These are phyloP conservation scores for Elaeagnus macrophylla DNA, from an alignment of 306 rosid genomes.

Conservation along the genomic window DNA sequence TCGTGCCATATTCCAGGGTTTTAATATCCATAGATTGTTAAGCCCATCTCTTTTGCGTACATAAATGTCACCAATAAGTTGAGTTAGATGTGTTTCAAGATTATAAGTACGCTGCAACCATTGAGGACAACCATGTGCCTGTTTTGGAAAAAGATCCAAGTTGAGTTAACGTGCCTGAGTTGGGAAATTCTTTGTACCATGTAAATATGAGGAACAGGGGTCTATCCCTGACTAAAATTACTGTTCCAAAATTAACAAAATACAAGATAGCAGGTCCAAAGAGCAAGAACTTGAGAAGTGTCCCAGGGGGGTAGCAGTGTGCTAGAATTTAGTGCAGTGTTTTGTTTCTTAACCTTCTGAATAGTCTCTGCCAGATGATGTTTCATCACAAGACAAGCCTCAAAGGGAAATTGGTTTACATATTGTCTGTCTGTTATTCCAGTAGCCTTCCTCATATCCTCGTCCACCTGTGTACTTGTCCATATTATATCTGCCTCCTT, in stretches of 20 bases:
- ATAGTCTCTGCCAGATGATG: conserved; percentile 93
- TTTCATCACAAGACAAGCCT: conserved; percentile 95
- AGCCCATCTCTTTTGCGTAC: conserved; percentile 60
- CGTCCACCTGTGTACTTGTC: conserved; percentile 79
- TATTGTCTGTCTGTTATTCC: conserved; percentile 78
- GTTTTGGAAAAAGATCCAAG: conserved; percentile 11
- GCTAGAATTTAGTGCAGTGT: neutral
- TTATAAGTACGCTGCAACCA: conserved; percentile 97
- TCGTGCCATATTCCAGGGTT: conserved; percentile 99
- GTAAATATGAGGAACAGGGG: no score
- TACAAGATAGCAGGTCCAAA: no score
- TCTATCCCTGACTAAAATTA: no score
- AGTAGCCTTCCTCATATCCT: conserved; percentile 62
- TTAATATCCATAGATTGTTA: conserved; percentile 80
- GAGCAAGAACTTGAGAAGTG: no score
- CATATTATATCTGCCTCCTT: conserved; percentile 88
- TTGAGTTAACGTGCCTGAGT: conserved; percentile 5
- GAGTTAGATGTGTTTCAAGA: conserved; percentile 72
- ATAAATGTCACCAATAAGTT: conserved; percentile 74
- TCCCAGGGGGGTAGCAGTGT: no score
- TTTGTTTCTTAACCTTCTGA: conserved; percentile 55
- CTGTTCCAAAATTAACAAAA: no score
- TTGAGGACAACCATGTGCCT: conserved; percentile 79
- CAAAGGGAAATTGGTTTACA: conserved; percentile 82
- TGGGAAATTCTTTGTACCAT: neutral